Evolutionary conservation across 768 basidiomycete species (phyloP).

Genomic region (Lentinula raphanica): DNA sequence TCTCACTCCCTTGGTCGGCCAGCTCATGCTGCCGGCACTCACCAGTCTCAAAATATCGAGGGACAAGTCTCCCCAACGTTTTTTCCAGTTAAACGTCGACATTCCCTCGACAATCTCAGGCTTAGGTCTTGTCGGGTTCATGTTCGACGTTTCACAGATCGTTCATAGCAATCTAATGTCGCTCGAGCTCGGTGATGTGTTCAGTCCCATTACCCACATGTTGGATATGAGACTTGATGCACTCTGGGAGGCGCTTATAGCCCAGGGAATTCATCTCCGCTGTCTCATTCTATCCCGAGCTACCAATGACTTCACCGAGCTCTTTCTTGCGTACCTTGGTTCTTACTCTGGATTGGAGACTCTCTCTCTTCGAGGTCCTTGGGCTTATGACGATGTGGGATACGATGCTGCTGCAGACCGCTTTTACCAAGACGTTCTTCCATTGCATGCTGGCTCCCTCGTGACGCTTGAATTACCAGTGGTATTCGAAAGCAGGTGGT

Average conservation of each 20-base stretch:
- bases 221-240: neutral
- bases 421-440: neutral
- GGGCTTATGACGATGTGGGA: neutral
- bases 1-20: neutral
- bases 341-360: neutral
- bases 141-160: neutral
- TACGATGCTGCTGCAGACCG: neutral
- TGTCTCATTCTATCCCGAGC: neutral
- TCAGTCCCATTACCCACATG: neutral
- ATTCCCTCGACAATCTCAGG: neutral
- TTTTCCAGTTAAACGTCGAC: neutral
- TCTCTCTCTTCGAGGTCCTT: neutral
- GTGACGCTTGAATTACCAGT: neutral
- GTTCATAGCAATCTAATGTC: neutral
- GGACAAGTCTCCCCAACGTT: neutral
- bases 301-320: neutral
- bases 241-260: neutral
- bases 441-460: neutral
- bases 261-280: neutral
- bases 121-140: neutral
- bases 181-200: neutral
- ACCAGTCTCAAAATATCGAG: neutral
- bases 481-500: constrained; percentile 1
- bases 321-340: neutral
- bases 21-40: neutral